Percentiles rank a stretch among this genome's conserved stretches.
Conservation (phyloP, 140 eudicot genomes). For the Erigeron philadelphicus region DNA sequence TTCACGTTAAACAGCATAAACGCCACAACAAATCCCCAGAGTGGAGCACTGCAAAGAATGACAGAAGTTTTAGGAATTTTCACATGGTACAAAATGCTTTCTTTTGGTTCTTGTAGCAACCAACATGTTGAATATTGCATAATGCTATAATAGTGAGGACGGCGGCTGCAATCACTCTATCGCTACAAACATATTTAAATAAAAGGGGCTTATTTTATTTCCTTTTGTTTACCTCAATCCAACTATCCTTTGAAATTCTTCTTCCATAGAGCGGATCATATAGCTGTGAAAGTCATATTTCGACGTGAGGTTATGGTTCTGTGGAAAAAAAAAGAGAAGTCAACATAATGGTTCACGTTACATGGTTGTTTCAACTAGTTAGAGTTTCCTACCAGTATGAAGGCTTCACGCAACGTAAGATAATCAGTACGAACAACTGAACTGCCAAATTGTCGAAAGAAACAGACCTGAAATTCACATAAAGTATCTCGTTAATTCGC, state of each 20-base stretch:
- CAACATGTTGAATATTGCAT: background rate
- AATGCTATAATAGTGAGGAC: background rate
- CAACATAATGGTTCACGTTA: background rate
- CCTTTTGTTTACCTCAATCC: constrained; percentile 71
- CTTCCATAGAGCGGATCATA: constrained; percentile 98
- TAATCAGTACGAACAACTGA: constrained; percentile 93
- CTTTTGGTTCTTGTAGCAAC: background rate
- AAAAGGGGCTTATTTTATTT: background rate
- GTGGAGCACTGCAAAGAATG: constrained; percentile 67
- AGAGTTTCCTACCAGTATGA: constrained; percentile 59
- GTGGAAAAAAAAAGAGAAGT: constrained; percentile 23
- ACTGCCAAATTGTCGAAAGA: constrained; percentile 89
- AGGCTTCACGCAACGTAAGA: constrained; percentile 89
- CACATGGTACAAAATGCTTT: background rate
- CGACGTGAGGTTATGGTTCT: constrained; percentile 93
- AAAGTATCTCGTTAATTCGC: background rate
- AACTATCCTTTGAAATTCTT: constrained; percentile 92
- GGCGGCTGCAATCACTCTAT: background rate
- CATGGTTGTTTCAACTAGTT: background rate
- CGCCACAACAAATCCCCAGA: constrained; percentile 94
- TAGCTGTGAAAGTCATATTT: constrained; percentile 98
- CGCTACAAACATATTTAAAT: background rate
- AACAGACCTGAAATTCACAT: constrained; percentile 55
- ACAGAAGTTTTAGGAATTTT: background rate
- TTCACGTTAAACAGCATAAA: constrained; percentile 86